Evolutionary conservation across 75 land plant species (phyloP), one percentile per base, ranked within the genome.

Genomic region (Gnetum montanum): DNA sequence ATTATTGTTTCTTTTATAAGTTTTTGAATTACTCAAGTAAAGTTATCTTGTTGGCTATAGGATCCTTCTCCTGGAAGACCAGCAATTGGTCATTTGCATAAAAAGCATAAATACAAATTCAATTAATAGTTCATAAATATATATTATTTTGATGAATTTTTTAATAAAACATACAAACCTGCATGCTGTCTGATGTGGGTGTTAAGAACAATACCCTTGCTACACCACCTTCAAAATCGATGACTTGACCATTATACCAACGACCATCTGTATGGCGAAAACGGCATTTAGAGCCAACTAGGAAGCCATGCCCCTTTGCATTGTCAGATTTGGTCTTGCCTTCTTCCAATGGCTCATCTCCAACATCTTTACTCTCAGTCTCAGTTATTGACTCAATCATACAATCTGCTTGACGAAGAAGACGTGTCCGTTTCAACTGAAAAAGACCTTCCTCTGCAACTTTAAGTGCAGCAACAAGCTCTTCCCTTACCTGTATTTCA

Each of bases 381-480:
- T 54, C 5, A 35, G 51, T 64, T 34, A 35, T 44, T n/a, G 18
- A 22, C 10, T 34, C 27, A 10, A 51, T 51, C n/a, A 61, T 62
- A 28, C 44, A 28, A 31, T 94, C 96, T 15, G 66, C 70, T 64
- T 94, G 77, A 30, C 64, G 65, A 12, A 85, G 49, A 11, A 90
- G 72, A 2, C 98, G 58, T 30, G 79, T 63, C 15, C 91, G 82
- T 60, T 90, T 94, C 8, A 94, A 67, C 18, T 80, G 72, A 33
- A 94, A 47, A 43, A 94, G 81, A 24, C 96, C 95, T 43, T 94
- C 96, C 62, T 94, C 88, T 60, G 88, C 87, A 70, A 68, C 81
- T 67, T 71, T 86, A 13, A 94, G 72, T 41, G 96, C 80, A 26
- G 34, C 41, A 62, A 74, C 58, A 49, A 94, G 85, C 68, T 94